Evolutionary conservation across 106 monocot species (phyloP).

Genomic region (Dioscorea zingiberensis): DNA sequence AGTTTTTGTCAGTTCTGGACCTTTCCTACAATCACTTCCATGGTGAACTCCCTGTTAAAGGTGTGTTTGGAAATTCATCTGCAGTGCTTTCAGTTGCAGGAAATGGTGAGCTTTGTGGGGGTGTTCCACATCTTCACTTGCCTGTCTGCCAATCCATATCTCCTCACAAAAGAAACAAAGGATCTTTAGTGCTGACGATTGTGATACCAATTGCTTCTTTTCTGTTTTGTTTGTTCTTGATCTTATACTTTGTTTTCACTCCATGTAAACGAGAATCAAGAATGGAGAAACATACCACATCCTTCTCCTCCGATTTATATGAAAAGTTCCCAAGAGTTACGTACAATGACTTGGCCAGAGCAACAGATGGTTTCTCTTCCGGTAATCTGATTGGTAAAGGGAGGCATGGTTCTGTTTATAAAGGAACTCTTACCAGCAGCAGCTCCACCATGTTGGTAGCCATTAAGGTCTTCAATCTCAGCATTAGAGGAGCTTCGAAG

Average conservation of each 20-base stretch:
- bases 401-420: neutral
- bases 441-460: neutral
- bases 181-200: too few species aligned
- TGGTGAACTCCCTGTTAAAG: neutral
- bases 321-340: neutral
- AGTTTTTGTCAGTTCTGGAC: slow-evolving; percentile 7
- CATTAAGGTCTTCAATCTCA: slow-evolving; percentile 6
- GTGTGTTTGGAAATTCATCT: neutral
- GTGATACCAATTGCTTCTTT: neutral
- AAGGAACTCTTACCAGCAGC: neutral
- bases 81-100: neutral
- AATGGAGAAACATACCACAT: neutral
- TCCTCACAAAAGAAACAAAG: neutral
- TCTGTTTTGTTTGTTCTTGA: neutral
- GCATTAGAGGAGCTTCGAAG: neutral
- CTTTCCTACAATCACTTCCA: slow-evolving; percentile 3
- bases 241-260: neutral
- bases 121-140: neutral
- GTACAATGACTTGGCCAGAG: neutral
- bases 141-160: neutral
- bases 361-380: slow-evolving; percentile 6
- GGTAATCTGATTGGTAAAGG: slow-evolving; percentile 4
- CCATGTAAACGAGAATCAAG: neutral
- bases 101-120: neutral
- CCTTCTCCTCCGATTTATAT: neutral